Evolutionary conservation across 805 yeast genomes (phyloP), one percentile per base, ranked within the genome.

Genomic region (Nakazawaea anatomiae): DNA sequence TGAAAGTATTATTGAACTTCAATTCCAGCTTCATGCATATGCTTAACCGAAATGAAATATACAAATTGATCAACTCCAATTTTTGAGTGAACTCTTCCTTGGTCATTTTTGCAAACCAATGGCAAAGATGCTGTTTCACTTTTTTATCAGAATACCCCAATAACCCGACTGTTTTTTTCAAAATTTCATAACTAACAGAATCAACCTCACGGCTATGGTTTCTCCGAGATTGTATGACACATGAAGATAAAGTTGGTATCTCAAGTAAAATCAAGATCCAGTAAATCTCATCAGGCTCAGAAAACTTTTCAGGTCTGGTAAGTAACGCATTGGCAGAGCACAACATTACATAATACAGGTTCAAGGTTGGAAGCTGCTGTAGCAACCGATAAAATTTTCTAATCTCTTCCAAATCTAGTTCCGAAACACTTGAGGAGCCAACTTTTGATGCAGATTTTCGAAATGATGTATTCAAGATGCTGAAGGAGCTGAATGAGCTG

Each of bases 31-130:
- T 75, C 55, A 75, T 70, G 49, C 79, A 71, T 52, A 80, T 73
- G 40, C 82, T 77, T 50, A 91, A 69, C 43, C 88, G 89, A 60
- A 87, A 89, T 0, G 95, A 85, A 38, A 90, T 76, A 65, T 86
- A 89, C 27, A 89, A 71, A 59, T 90, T 91, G 46, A 88, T 58
- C 34, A 86, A 68, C 39, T 89, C 89, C 0, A 89, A 76, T 57
- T 83, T 82, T 2, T 64, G 59, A 8, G 64, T 62, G 55, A 86
- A 85, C 7, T 69, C 73, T 0, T 63, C 65, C 0, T 56, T 50
- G 0, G 82, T 66, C 14, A 73, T 59, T 43, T 74, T 69, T 3
- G 81, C 69, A 60, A 82, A 73, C 85, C 87, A 66, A 52, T 76
- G 73, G 2, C 79, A 73, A 30, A 85, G 59, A 57, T 73, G 72